Conservation (phyloP, 176 grass and related monocot species). For the Cocos nucifera region DNA sequence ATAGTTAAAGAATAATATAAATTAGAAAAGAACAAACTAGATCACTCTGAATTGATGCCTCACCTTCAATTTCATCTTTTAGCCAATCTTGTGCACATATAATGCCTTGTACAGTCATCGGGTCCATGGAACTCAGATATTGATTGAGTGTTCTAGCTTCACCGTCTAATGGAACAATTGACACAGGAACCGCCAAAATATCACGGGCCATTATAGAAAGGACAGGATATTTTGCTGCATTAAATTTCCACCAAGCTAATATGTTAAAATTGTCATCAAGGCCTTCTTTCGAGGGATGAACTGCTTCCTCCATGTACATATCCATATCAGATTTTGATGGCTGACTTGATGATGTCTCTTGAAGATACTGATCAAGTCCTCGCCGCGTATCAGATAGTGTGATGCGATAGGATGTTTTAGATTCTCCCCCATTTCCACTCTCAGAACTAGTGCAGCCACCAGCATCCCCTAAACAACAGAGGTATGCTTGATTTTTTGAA, state of each 20-base stretch:
- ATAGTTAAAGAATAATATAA: background rate
- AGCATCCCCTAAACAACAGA: slow-evolving; percentile 57
- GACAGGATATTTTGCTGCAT: background rate
- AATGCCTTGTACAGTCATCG: slow-evolving; percentile 62
- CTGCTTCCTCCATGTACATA: slow-evolving; percentile 91
- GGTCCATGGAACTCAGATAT: slow-evolving; percentile 79
- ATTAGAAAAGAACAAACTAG: background rate
- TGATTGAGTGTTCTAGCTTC: slow-evolving; percentile 80
- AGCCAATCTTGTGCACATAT: slow-evolving; percentile 96
- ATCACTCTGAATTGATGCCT: background rate
- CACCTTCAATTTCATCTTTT: slow-evolving; percentile 65
- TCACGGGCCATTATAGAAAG: background rate
- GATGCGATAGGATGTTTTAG: slow-evolving; percentile 74
- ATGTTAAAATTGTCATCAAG: slow-evolving; percentile 36
- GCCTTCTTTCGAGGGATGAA: slow-evolving; percentile 75
- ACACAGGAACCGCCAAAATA: background rate
- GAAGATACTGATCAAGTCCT: slow-evolving; percentile 96
- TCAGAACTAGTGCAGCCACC: slow-evolving; percentile 42
- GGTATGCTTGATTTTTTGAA: slow-evolving; percentile 60
- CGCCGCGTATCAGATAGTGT: slow-evolving; percentile 89
- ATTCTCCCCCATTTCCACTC: slow-evolving; percentile 52
- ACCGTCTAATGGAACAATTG: background rate
- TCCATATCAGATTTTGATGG: slow-evolving; percentile 84
- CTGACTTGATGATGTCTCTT: slow-evolving; percentile 89
- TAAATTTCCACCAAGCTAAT: background rate